These are phyloP conservation scores for Suhomyces atakaporum DNA, from an alignment of 1,139 yeast genomes.

Conservation along the genomic window DNA sequence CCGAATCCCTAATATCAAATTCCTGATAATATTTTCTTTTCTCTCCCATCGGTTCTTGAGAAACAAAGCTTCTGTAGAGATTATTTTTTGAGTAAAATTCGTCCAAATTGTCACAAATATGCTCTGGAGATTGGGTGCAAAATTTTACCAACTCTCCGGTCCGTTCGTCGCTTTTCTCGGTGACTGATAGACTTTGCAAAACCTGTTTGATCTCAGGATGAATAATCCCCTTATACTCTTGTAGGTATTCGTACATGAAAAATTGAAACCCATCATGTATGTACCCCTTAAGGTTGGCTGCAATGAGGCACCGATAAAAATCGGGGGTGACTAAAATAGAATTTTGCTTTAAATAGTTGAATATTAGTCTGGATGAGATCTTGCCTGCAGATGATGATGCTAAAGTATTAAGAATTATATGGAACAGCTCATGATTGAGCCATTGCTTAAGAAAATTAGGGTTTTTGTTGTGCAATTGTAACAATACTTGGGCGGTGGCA, in stretches of 20 bases:
- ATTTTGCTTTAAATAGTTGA: conserved; percentile 21
- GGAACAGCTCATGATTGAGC: conserved; percentile 35
- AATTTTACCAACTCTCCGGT: conserved; percentile 12
- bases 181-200: conserved; percentile 20
- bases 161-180: conserved; percentile 13
- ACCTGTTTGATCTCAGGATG: conserved; percentile 16
- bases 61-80: conserved; percentile 10
- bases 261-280: conserved; percentile 30
- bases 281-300: conserved; percentile 29
- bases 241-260: conserved; percentile 28
- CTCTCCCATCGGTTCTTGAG: conserved; percentile 5
- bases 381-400: conserved; percentile 34
- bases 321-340: conserved; percentile 15
- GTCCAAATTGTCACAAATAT: conserved; percentile 10
- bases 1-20: conserved; percentile 31
- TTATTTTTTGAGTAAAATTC: conserved; percentile 17
- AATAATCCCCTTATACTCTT: conserved; percentile 18
- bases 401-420: conserved; percentile 32
- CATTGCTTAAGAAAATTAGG: conserved; percentile 20
- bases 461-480: conserved; percentile 23
- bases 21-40: conserved; percentile 23
- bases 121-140: conserved; percentile 2
- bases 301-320: conserved; percentile 26
- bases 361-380: conserved; percentile 28
- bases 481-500: conserved; percentile 30